phyloP scores from a whole-genome alignment of 106 monocot genomes.

The Dendrobium nobile region DNA sequence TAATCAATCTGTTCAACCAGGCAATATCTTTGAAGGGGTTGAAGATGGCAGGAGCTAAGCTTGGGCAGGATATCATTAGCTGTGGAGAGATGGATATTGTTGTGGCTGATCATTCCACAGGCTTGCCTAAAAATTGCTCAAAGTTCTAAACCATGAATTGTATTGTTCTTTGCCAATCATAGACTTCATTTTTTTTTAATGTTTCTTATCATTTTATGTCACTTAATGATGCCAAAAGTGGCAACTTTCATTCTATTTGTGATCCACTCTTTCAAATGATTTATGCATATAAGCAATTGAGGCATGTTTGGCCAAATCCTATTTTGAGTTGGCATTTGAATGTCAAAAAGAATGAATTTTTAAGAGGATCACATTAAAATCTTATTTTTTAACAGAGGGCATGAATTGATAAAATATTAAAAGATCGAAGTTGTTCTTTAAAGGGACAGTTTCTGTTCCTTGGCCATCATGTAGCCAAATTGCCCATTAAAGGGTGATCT shows the following conservation, averaged over 20 bases:
- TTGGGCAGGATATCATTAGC: slow-evolving; percentile 68
- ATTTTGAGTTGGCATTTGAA: no score
- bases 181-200: background rate
- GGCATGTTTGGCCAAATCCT: no score
- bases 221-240: slow-evolving; percentile 12
- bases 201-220: background rate
- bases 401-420: no score
- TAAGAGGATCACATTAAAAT: no score
- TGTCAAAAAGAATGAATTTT: no score
- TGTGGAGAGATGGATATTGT: slow-evolving; percentile 53
- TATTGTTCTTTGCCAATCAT: background rate
- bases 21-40: slow-evolving; percentile 63
- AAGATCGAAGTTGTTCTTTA: no score
- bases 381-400: no score
- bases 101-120: slow-evolving; percentile 61
- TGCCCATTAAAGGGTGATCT: no score
- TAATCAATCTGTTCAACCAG: slow-evolving; percentile 87
- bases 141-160: slow-evolving; percentile 30
- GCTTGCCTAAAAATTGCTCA: slow-evolving; percentile 79
- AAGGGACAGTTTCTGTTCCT: no score
- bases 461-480: no score
- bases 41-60: slow-evolving; percentile 89
- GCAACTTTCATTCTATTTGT: background rate
- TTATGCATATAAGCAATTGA: background rate
- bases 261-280: background rate